Evolutionary conservation across 2,329 filamentous ascomycete genomes (phyloP).

Genomic region (Fonsecaea pugnacius): DNA sequence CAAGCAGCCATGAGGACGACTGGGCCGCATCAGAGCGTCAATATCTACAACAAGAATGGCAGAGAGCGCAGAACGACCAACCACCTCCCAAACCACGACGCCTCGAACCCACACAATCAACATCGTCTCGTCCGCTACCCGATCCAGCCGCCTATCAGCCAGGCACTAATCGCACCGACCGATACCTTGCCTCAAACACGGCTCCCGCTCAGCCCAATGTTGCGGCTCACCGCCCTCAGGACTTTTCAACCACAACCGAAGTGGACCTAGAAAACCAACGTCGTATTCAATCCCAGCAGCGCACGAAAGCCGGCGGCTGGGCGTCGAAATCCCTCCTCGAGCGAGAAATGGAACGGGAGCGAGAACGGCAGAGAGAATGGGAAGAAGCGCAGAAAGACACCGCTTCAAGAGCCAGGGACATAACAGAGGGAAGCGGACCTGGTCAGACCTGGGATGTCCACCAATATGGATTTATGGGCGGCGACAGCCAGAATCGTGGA

Average conservation of each 20-base stretch:
- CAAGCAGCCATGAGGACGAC: constrained; percentile 61
- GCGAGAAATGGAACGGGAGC: constrained; percentile 69
- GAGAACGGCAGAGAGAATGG: constrained; percentile 68
- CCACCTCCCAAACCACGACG: constrained; percentile 35
- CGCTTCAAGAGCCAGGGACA: constrained; percentile 51
- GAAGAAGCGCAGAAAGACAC: constrained; percentile 62
- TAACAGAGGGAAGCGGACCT: constrained; percentile 54
- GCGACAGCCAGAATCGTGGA: constrained; percentile 63
- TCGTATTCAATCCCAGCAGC: constrained; percentile 57
- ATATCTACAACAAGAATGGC: constrained; percentile 62
- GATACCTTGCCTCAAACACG: constrained; percentile 60
- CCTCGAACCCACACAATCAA: constrained; percentile 18
- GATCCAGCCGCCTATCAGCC: constrained; percentile 47
- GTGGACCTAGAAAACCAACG: constrained; percentile 61
- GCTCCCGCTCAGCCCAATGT: constrained; percentile 51
- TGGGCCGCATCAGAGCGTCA: constrained; percentile 65
- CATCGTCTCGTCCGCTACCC: constrained; percentile 50
- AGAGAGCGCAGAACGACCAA: constrained; percentile 45
- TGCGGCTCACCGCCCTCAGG: constrained; percentile 48
- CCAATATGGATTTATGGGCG: constrained; percentile 67
- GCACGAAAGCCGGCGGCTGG: constrained; percentile 64
- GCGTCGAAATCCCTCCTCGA: constrained; percentile 67
- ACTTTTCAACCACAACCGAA: constrained; percentile 59
- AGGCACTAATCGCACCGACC: constrained; percentile 56
- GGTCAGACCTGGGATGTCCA: constrained; percentile 61